Percentiles rank a stretch among this genome's conserved stretches.
These are phyloP conservation scores for Macadamia integrifolia DNA, from an alignment of 164 flowering plant genomes.

Conservation along the genomic window DNA sequence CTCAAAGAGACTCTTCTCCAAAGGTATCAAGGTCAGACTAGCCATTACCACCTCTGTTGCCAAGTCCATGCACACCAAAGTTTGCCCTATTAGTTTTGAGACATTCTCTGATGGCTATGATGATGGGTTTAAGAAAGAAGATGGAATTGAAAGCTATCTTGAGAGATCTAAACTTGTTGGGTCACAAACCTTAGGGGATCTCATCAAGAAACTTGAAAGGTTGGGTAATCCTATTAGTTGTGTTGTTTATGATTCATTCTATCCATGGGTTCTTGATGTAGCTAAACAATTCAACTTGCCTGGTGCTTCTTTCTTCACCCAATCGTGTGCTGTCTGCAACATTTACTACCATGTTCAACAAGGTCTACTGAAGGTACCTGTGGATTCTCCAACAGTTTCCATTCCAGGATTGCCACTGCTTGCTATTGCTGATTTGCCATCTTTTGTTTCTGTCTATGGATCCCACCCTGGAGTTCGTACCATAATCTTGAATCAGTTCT, in stretches of 20 bases:
- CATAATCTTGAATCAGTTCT: conserved; percentile 2
- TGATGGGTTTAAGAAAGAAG: not conserved
- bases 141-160: not conserved
- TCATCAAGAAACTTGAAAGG: not conserved
- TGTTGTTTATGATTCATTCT: not conserved
- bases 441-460: conserved; percentile 2
- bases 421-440: conserved; percentile 3
- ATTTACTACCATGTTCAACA: conserved; percentile 9
- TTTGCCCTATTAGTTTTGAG: conserved; percentile 1
- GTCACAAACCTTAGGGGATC: conserved; percentile 3
- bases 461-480: not conserved
- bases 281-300: not conserved
- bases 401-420: conserved; percentile 14
- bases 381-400: not conserved
- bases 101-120: conserved; percentile 15
- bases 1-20: conserved; percentile 12
- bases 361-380: conserved; percentile 6
- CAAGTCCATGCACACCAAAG: conserved; percentile 3
- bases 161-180: not conserved
- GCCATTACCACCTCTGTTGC: conserved; percentile 8
- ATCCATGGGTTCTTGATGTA: conserved; percentile 7
- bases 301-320: conserved; percentile 9
- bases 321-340: not conserved
- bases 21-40: conserved; percentile 10
- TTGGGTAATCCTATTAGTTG: not conserved